Evolutionary conservation across 2,329 filamentous ascomycete species (phyloP), one percentile per base, ranked within the genome.

Genomic region (Pyricularia pennisetigena): DNA sequence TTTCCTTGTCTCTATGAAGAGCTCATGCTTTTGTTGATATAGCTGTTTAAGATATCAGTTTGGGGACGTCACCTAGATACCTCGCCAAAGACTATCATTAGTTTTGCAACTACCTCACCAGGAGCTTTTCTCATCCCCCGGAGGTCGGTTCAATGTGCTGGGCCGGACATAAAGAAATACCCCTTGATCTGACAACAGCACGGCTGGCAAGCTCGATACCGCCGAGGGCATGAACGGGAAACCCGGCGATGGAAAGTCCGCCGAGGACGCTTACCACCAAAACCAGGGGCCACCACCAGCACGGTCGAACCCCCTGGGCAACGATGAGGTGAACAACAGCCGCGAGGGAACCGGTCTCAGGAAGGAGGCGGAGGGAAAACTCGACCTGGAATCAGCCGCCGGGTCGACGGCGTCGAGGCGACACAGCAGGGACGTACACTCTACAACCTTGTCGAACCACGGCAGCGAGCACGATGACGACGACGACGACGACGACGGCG

Each of bases 401-500:
- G n/a, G 20, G 28, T 62, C 66, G 29, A 16, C 57, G 26, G 9
- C 26, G 8, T 63, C 66, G 49, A 26, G 24, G 26, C 10, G 28
- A 6, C 35, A 24, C 64, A 24, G 29, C 10, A 4, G 10, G 32
- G 20, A 41, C 30, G 59, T 57, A 29, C 6, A 35, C n/a, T 35
- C 64, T 9, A 61, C 41, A 12, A 49, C 23, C 64, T 29, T n/a
- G 32, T 49, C 64, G 59, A n/a, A 23, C 57, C 57, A 6, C n/a
- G 29, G 63, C 64, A 57, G 65, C 66, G 59, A 68, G 65, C 61
- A 54, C 67, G 24, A 68, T 61, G 49, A 68, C 67, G 62, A 54
- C 64, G 59, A 68, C 67, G 57, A 54, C 67, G 24, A 68, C 64
- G 49, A 68, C 67, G 62, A 54, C 64, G 24, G 67, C 66, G 61